These are phyloP conservation scores for Salix suchowensis DNA, from an alignment of 345 rosid genomes.

Conservation along the genomic window DNA sequence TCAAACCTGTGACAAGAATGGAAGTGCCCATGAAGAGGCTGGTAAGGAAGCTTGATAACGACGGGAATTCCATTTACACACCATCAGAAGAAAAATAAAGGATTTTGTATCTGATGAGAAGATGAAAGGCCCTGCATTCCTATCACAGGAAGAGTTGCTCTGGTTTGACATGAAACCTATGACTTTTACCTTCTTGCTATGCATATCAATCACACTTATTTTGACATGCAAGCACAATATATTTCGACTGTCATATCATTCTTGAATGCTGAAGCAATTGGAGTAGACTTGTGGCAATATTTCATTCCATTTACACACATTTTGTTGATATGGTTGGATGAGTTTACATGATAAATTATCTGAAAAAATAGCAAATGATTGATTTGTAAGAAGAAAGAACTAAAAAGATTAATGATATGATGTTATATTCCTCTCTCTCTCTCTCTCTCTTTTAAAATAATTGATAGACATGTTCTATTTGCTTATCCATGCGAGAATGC, in stretches of 20 bases:
- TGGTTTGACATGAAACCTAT: constrained; percentile 7
- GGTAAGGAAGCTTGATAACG: neutral
- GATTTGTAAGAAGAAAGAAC: neutral
- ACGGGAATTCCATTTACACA: neutral
- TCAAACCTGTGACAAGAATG: constrained; percentile 1
- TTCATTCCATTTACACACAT: neutral
- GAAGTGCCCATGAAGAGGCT: constrained; percentile 1
- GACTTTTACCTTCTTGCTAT: neutral
- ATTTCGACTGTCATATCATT: neutral
- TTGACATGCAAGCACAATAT: neutral
- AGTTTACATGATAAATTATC: neutral
- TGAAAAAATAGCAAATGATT: neutral
- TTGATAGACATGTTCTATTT: neutral
- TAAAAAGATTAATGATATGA: neutral
- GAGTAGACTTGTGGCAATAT: neutral
- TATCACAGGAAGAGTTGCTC: constrained; percentile 8
- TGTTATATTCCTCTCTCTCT: neutral
- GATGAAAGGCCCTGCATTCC: constrained; percentile 9
- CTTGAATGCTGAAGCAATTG: neutral
- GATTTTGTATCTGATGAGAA: constrained; percentile 9
- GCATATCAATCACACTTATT: neutral
- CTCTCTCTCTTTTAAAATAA: too few species aligned
- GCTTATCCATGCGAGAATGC: neutral
- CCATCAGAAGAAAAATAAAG: neutral
- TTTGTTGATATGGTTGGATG: neutral